Percentiles rank a stretch among this genome's conserved stretches.
These are phyloP conservation scores for Tolypocladium ophioglossoides DNA, from an alignment of 2,329 filamentous ascomycete species.

Conservation along the genomic window DNA sequence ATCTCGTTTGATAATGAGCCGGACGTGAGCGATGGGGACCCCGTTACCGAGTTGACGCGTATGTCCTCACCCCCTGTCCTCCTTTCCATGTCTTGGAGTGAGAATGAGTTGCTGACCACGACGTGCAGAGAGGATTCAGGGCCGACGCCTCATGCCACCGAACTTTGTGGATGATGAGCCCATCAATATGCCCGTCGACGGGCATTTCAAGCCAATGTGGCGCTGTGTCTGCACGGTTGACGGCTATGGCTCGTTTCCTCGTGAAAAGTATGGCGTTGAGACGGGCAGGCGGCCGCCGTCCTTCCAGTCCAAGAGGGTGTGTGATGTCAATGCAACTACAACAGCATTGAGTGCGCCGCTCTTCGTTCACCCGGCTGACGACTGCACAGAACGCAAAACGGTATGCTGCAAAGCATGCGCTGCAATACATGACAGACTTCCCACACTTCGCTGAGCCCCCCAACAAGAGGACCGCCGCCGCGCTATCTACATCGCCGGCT, in stretches of 20 bases:
- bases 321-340: neutral
- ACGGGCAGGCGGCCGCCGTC: conserved; percentile 15
- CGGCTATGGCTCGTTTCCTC: conserved; percentile 12
- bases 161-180: conserved; percentile 7
- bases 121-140: conserved; percentile 8
- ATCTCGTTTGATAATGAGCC: conserved; percentile 19
- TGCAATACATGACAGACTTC: conserved; percentile 24
- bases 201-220: conserved; percentile 12
- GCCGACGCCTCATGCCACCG: conserved; percentile 2
- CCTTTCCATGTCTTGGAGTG: neutral
- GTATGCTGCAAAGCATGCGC: conserved; percentile 38
- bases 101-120: neutral
- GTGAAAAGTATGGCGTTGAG: conserved; percentile 22
- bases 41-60: conserved; percentile 19
- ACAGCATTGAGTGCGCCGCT: neutral
- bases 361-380: neutral
- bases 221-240: conserved; percentile 14
- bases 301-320: conserved; percentile 37
- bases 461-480: neutral
- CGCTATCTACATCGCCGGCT: neutral
- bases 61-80: conserved; percentile 1
- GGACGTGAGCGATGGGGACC: conserved; percentile 13
- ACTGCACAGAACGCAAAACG: conserved; percentile 32
- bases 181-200: conserved; percentile 11
- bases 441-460: neutral